A percentile compares a stretch with the other conserved stretches of the same genome.
phyloP scores from a whole-genome alignment of 805 yeast species.

The Candida taoyuanica region DNA sequence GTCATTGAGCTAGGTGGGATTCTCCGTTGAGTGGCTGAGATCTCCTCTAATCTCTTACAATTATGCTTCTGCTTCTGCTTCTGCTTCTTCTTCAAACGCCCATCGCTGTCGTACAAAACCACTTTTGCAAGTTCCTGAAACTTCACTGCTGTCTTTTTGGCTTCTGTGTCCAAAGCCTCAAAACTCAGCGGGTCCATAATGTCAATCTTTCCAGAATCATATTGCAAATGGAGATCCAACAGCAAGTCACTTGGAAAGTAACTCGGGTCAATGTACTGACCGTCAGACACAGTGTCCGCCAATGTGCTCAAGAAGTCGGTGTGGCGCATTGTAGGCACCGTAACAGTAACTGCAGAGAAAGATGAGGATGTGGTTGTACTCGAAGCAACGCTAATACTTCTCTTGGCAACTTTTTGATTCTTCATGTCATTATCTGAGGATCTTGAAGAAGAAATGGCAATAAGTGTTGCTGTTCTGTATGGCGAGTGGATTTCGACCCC shows the following conservation, averaged over 20 bases:
- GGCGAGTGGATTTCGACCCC: too few relatives aligned
- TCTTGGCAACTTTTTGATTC: neutral
- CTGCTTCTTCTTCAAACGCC: constrained; percentile 1
- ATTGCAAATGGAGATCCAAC: neutral
- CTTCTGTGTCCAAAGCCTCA: neutral
- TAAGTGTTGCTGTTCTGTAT: neutral
- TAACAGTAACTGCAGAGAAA: constrained; percentile 3
- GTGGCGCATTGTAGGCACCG: constrained; percentile 5
- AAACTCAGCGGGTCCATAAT: neutral
- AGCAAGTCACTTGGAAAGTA: constrained; percentile 1
- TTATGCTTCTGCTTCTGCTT: too few relatives aligned
- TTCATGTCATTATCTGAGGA: neutral
- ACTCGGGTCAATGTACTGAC: constrained; percentile 1
- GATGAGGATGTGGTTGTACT: constrained; percentile 1
- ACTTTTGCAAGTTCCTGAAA: constrained; percentile 5
- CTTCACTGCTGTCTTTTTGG: constrained; percentile 1
- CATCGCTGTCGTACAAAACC: constrained; percentile 2
- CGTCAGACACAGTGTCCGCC: constrained; percentile 5
- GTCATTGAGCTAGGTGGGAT: neutral
- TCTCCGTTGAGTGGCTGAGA: neutral
- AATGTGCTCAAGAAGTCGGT: constrained; percentile 5
- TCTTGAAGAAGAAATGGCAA: neutral
- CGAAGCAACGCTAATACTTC: neutral
- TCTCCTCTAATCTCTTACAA: too few relatives aligned
- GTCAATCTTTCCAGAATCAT: neutral